phyloP scores from a whole-genome alignment of 2,329 filamentous ascomycete species.

The Aspergillus luchuensis region DNA sequence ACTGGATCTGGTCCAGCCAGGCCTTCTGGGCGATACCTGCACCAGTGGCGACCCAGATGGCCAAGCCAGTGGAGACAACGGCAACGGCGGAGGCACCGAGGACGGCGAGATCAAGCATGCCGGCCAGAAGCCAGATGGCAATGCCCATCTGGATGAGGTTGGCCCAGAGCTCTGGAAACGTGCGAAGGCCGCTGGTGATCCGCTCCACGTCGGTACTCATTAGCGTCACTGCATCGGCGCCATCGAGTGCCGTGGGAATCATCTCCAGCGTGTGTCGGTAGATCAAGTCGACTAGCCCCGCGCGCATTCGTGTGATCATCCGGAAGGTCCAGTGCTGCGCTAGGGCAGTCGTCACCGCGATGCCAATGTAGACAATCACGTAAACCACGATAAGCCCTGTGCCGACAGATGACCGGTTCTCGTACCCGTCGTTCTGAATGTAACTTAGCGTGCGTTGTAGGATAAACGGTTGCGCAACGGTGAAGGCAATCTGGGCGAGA shows the following conservation, averaged over 20 bases:
- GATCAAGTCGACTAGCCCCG: constrained; percentile 24
- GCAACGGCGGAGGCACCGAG: neutral
- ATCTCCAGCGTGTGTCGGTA: constrained; percentile 36
- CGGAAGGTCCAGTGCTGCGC: constrained; percentile 14
- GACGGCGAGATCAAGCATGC: neutral
- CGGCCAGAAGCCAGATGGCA: constrained; percentile 18
- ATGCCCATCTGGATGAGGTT: constrained; percentile 17
- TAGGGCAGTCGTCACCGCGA: constrained; percentile 38
- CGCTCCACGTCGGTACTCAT: constrained; percentile 39
- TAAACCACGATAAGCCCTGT: constrained; percentile 47
- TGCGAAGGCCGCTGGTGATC: constrained; percentile 24
- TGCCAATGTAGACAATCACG: constrained; percentile 46
- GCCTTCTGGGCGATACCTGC: constrained; percentile 20
- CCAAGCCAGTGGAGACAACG: neutral
- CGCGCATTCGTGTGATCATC: constrained; percentile 13
- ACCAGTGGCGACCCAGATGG: constrained; percentile 1
- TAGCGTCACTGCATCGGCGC: constrained; percentile 31
- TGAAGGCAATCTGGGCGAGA: constrained; percentile 44
- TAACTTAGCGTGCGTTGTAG: constrained; percentile 25
- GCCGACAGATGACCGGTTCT: neutral
- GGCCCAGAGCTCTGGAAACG: constrained; percentile 32
- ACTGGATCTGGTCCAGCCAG: constrained; percentile 32
- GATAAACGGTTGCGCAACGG: constrained; percentile 51
- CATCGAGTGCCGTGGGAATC: constrained; percentile 15
- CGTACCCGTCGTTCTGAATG: constrained; percentile 26